phyloP scores from a whole-genome alignment of 2,329 filamentous ascomycete genomes.

The Cladosporium sp. region DNA sequence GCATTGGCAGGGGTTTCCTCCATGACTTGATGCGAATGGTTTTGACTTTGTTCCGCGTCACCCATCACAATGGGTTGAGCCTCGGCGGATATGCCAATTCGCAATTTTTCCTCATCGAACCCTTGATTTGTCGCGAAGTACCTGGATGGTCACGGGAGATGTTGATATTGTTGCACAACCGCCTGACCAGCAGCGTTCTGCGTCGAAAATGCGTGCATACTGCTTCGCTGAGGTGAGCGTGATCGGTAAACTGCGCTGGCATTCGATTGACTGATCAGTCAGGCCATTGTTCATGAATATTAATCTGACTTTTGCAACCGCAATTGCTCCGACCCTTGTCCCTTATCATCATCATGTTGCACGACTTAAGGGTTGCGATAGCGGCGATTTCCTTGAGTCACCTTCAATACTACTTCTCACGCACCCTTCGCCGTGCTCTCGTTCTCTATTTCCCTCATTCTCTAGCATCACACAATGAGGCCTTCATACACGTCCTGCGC shows the following conservation, averaged over 20 bases:
- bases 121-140: no score
- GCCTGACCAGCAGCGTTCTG: background rate
- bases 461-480: conserved; percentile 11
- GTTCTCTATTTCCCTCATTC: background rate
- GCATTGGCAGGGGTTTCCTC: background rate
- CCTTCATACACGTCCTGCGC: conserved; percentile 23
- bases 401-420: background rate
- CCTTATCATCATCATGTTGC: conserved; percentile 1
- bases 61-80: conserved; percentile 6
- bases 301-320: background rate
- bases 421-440: background rate
- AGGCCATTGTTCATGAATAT: no score
- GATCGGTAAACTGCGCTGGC: no score
- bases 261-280: no score
- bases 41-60: background rate
- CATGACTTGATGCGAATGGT: no score
- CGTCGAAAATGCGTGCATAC: background rate
- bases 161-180: background rate
- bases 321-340: conserved; percentile 5
- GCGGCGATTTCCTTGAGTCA: conserved; percentile 3
- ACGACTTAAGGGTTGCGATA: conserved; percentile 3
- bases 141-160: no score
- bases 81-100: background rate
- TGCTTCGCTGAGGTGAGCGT: background rate
- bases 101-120: background rate